Evolutionary conservation across 495 filamentous ascomycete species (phyloP), one percentile per base, ranked within the genome.

Genomic region (Aspergillus haitiensis): DNA sequence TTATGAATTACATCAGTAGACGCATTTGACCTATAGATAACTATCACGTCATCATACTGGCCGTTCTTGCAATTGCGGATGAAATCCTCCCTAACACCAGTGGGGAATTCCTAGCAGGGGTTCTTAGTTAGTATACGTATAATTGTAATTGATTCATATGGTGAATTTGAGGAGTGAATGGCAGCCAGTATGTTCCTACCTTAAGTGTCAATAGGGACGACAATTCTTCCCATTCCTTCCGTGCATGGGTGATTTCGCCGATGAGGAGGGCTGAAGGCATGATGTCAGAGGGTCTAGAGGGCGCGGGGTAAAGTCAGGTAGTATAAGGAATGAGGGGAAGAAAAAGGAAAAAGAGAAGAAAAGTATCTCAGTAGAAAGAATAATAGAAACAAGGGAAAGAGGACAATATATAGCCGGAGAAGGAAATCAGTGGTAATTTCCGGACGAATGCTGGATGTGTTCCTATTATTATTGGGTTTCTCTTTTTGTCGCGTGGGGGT

Each of bases 11-110:
- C 84, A 68, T 82, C 72, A 31, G 75, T 82, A n/a, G 83, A 86
- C 37, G 73, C 72, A 57, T 84, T 86, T 27, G 82, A 86, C 27
- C 85, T 73, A 57, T 85, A 86, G 50, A 87, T 77, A 2, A 72
- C 84, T 6, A 81, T 71, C 2, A 86, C 78, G 51, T 84, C 82
- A 46, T 85, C 78, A 59, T 84, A 85, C 57, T 77, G 70, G 16
- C 84, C 83, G 9, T 73, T 62, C 58, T 77, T 75, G 66, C 79
- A 84, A 59, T 81, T 79, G 45, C 72, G 62, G 50, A 86, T 66
- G 64, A 85, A 84, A 16, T 81, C 76, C 49, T 78, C 73, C 39
- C 84, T 72, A 12, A 73, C 80, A 7, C 80, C 83, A 5, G 67
- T 67, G 33, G 74, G 76, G 61, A 85, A 81, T 75, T 84, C 77